Base-by-base conservation (phyloP, 257 asterid genomes). In the Cynanchum wilfordii region DNA sequence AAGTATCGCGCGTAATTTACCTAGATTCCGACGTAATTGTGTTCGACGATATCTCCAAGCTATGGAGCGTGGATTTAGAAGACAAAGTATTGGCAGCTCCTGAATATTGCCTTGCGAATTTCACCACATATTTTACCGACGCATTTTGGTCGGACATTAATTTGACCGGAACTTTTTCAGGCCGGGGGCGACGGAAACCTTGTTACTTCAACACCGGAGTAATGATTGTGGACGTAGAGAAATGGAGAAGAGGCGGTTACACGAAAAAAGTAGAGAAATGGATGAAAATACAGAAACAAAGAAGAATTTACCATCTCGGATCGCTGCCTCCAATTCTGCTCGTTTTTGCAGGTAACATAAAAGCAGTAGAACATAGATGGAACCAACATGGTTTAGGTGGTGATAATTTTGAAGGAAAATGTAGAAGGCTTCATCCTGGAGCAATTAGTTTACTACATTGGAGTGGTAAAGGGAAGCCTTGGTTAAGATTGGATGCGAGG, bases 381-480 rank as follows among this genome's bases (percentile, higher is more conserved):
- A 91, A 91, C 50, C 97, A 89, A 27, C 97, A 91, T 69, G 97
- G 96, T 0, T 73, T 91, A 59, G 97, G 97, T 29, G 97, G 97
- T 24, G 97, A 91, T 36, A 91, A 89, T 78, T 54, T 88, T 70
- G 91, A 89, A 79, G 97, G 96, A 1, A 89, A 76, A 79, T 88
- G 97, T 40, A 80, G 96, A 68, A 82, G 87, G 44, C 93, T 91
- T 79, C 95, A 91, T 71, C 96, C 95, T 4, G 97, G 97, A n/a
- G 88, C 97, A 1, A 88, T 91, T 27, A 89, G 97, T 84, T 85
- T 91, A n/a, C 79, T 91, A 54, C 96, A 91, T 79, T 91, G 97
- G 97, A 91, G 97, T 42, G 97, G 97, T 7, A 91, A 88, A 81
- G 97, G 97, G 24, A 91, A 91, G 72, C 97, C 96, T 6, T 91